phyloP scores from a whole-genome alignment of 1,284 basidiomycete species.

The Stygiomarasmius scandens region DNA sequence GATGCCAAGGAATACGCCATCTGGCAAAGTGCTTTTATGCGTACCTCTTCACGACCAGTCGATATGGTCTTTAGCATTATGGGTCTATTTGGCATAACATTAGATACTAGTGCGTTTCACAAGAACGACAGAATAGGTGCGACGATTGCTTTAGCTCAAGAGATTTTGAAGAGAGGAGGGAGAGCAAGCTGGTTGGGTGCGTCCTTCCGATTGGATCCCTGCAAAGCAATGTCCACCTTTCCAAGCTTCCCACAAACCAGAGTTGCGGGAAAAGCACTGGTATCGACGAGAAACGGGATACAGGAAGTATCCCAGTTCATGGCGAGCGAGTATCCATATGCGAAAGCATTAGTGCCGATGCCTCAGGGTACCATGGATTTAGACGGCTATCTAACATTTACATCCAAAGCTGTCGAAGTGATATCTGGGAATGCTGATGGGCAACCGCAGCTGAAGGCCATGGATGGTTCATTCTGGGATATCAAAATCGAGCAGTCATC shows the following conservation, averaged over 20 bases:
- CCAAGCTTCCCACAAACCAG: conserved; percentile 25
- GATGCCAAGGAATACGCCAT: conserved; percentile 13
- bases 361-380: conserved; percentile 1
- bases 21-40: conserved; percentile 26
- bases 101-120: conserved; percentile 19
- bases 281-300: conserved; percentile 5
- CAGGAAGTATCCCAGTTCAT: conserved; percentile 11
- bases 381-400: conserved; percentile 2
- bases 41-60: conserved; percentile 27
- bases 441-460: neutral
- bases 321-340: conserved; percentile 14
- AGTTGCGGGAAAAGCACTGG: conserved; percentile 19
- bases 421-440: neutral
- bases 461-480: neutral
- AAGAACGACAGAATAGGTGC: conserved; percentile 24
- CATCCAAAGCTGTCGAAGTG: neutral
- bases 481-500: too few relatives aligned
- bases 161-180: conserved; percentile 22
- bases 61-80: conserved; percentile 33
- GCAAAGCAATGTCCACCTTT: conserved; percentile 22
- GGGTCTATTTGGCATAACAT: conserved; percentile 28
- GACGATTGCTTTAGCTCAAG: conserved; percentile 24
- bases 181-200: conserved; percentile 25
- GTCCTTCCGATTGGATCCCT: conserved; percentile 13
- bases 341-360: neutral